Evolutionary conservation across 768 basidiomycete species (phyloP).

Genomic region (Russula griseocarnosa): DNA sequence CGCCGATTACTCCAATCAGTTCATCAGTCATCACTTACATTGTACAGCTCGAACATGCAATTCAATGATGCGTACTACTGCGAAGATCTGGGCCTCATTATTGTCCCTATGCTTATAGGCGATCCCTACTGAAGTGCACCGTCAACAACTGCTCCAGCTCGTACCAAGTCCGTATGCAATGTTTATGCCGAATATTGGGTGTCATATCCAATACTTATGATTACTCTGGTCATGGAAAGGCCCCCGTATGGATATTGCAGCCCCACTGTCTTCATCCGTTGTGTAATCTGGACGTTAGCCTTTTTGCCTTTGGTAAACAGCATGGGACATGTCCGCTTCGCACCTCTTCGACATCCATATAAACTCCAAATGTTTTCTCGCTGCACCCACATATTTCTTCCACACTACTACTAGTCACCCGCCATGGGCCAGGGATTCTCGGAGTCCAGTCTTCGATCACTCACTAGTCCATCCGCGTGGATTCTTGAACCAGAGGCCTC

Average conservation of each 20-base stretch:
- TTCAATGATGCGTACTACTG: no score
- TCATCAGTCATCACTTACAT: no score
- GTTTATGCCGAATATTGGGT: no score
- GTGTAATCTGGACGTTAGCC: not conserved
- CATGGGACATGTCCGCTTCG: no score
- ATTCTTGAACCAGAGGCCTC: slow-evolving; percentile 49
- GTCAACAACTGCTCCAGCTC: not conserved
- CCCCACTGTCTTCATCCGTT: not conserved
- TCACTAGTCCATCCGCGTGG: slow-evolving; percentile 40
- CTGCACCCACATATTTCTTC: not conserved
- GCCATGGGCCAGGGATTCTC: slow-evolving; percentile 6
- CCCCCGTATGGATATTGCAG: no score
- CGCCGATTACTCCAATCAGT: no score
- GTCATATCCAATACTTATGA: not conserved
- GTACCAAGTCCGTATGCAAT: not conserved
- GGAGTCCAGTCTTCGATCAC: not conserved
- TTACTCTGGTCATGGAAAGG: not conserved
- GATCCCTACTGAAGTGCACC: not conserved
- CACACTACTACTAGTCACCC: not conserved
- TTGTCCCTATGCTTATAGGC: no score
- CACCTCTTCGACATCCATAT: not conserved
- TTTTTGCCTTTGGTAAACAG: not conserved
- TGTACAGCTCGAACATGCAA: no score
- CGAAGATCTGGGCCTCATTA: no score
- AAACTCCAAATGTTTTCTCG: not conserved